Evolutionary conservation across 805 yeast species (phyloP), one percentile per base, ranked within the genome.

Genomic region (Peterozyma xylosa): DNA sequence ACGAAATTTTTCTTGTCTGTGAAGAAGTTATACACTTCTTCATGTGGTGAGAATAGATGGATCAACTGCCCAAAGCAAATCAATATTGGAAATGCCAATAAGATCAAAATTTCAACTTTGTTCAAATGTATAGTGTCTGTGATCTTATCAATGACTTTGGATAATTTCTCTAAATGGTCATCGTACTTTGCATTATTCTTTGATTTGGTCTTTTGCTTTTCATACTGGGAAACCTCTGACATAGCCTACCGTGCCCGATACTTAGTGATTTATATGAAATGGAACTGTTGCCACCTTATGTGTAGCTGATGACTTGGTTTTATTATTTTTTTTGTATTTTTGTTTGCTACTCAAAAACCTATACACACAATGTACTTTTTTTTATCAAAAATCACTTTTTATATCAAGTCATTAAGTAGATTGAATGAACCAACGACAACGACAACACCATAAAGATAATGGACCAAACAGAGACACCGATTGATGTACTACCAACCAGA

Each of bases 1-100:
- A 90, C 56, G 14, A 88, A 30, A 56, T 87, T 88, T 41, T 74
- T 71, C 63, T 86, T 88, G 45, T 79, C 68, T 41, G 75, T 73
- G 59, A 69, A 74, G 60, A 72, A 74, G 50, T 71, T 68, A 61
- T 68, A 59, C 29, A 73, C 67, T 46, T 68, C 70, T 41, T 71
- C 79, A 14, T 56, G 46, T 15, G 73, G 74, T 5, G 80, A 66
- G 21, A 64, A 52, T 18, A 57, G 47, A 51, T 70, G 72, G 14
- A 76, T 63, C 11, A 79, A 30, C 46, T 78, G 78, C 1, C 86
- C 87, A 33, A 73, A 40, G 0, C 71, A 34, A 33, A 81, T 65
- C 38, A 79, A 70, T 3, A 54, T 7, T 2, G 77, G 76, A 47
- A 64, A 66, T 11, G 57, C n/a, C 21, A 33, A n/a, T 10, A 42